These are phyloP conservation scores for Neofusicoccum cordaticola DNA, from an alignment of 2,329 filamentous ascomycete genomes.

Conservation along the genomic window DNA sequence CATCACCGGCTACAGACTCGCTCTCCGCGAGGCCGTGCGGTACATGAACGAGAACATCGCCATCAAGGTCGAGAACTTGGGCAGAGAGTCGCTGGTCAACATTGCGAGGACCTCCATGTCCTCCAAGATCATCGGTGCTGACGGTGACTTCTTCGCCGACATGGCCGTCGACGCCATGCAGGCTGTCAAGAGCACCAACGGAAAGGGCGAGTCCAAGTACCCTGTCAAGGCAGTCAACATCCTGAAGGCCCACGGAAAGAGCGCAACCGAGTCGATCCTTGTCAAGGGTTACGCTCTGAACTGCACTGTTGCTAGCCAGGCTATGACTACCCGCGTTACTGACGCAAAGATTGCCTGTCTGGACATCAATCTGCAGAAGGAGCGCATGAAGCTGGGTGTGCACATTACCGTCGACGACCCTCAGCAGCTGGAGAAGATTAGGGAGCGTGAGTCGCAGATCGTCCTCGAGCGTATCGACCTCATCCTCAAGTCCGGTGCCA, in stretches of 20 bases:
- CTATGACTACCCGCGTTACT: slow-evolving; percentile 87
- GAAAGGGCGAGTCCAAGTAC: slow-evolving; percentile 88
- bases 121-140: slow-evolving; percentile 94
- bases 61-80: slow-evolving; percentile 89
- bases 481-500: slow-evolving; percentile 96
- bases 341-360: slow-evolving; percentile 96
- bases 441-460: slow-evolving; percentile 87
- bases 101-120: slow-evolving; percentile 99
- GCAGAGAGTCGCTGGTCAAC: slow-evolving; percentile 84
- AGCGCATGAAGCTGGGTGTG: slow-evolving; percentile 98
- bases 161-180: slow-evolving; percentile 97
- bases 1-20: slow-evolving; percentile 95
- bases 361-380: slow-evolving; percentile 98
- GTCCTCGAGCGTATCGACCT: slow-evolving; percentile 91
- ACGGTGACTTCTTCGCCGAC: slow-evolving; percentile 94
- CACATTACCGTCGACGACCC: slow-evolving; percentile 98
- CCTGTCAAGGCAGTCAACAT: slow-evolving; percentile 99
- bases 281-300: slow-evolving; percentile 97
- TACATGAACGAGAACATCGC: slow-evolving; percentile 99
- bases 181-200: slow-evolving; percentile 90
- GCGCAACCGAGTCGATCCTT: slow-evolving; percentile 78
- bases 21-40: slow-evolving; percentile 91
- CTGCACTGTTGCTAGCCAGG: slow-evolving; percentile 97
- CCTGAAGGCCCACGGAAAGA: slow-evolving; percentile 96
- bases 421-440: slow-evolving; percentile 94